Base-by-base conservation (phyloP, 1,284 basidiomycete genomes). In the Apiotrichum akiyoshidainum region DNA sequence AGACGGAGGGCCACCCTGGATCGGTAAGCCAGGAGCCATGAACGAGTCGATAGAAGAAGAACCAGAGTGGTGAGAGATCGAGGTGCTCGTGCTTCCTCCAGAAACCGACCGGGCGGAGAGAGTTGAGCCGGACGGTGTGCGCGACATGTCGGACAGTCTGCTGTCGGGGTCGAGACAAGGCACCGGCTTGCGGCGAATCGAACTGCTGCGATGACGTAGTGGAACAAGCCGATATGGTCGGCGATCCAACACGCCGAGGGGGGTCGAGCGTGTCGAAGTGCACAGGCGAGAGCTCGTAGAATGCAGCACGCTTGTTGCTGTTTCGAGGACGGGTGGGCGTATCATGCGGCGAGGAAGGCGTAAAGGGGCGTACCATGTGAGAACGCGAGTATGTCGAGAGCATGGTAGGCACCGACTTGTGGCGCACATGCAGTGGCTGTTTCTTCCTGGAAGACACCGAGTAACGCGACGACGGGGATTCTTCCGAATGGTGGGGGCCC, bases 141-240 rank as follows among this genome's bases (percentile, higher is more conserved):
- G 14, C 2, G 12, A 33, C n/a, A 14, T 13, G 45, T 26, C 16
- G 13, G 21, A 26, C 10, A 33, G 31, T 1, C 45, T 40, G 12
- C 33, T 26, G 10, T 50, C 48, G 12, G 39, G 13, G 26, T 33
- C 13, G 13, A 45, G 48, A 14, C 17, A 9, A 1, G 53, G 53
- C 0, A 54, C 53, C 0, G 61, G 61, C 53, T 63, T 63, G 42
- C 61, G 61, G 21, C 46, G 55, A n/a, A 63, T 55, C 11, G 53
- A 60, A 60, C 14, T 49, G 26, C 26, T 31, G 54, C 4, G 54
- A 37, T 12, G 60, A 60, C 7, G 47, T 14, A 1, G 48, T 35
- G 4, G 55, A 56, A 8, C 54, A 56, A 10, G 26, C 14, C 17
- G 46, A 48, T 5, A 17, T 35, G 16, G 34, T 14, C 19, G 46